Conservation (phyloP, 1,139 yeast genomes). For the Blastobotrys proliferans region DNA sequence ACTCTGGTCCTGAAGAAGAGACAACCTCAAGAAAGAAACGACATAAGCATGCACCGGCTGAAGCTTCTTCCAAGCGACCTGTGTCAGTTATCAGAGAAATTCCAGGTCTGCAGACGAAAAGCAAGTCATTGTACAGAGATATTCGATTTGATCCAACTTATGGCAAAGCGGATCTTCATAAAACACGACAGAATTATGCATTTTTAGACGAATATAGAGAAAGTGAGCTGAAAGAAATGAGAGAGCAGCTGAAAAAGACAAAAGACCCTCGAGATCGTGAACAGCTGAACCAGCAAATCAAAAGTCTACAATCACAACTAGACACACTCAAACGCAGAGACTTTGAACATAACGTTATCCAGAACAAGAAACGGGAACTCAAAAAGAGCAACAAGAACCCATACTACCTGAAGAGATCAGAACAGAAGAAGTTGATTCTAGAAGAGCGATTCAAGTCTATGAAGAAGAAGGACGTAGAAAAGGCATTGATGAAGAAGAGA, state of each 20-base stretch:
- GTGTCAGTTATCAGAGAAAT: constrained; percentile 67
- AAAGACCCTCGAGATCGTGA: constrained; percentile 52
- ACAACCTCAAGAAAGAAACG: constrained; percentile 21
- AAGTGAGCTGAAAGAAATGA: constrained; percentile 62
- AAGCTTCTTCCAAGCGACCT: constrained; percentile 64
- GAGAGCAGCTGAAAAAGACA: constrained; percentile 51
- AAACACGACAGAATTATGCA: constrained; percentile 67
- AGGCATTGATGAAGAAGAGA: constrained; percentile 88
- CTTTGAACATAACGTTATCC: constrained; percentile 60
- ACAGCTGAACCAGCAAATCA: constrained; percentile 41
- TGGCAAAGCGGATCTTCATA: constrained; percentile 71
- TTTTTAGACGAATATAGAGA: constrained; percentile 84
- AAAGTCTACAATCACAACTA: constrained; percentile 65
- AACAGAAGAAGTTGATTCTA: constrained; percentile 77
- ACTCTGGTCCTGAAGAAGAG: too few species aligned
- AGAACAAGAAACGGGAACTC: constrained; percentile 46
- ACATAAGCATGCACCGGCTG: constrained; percentile 76
- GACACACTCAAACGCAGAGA: constrained; percentile 76
- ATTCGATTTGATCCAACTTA: constrained; percentile 86
- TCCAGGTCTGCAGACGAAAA: constrained; percentile 57
- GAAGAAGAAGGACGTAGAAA: constrained; percentile 79
- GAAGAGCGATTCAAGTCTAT: constrained; percentile 83
- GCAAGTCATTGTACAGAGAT: constrained; percentile 55
- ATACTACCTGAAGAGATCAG: constrained; percentile 69
- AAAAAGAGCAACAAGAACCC: constrained; percentile 46